A percentile compares a stretch with the other conserved stretches of the same genome.
Evolutionary conservation across 1,284 basidiomycete genomes (phyloP).

Genomic region (Ustilago loliicola): DNA sequence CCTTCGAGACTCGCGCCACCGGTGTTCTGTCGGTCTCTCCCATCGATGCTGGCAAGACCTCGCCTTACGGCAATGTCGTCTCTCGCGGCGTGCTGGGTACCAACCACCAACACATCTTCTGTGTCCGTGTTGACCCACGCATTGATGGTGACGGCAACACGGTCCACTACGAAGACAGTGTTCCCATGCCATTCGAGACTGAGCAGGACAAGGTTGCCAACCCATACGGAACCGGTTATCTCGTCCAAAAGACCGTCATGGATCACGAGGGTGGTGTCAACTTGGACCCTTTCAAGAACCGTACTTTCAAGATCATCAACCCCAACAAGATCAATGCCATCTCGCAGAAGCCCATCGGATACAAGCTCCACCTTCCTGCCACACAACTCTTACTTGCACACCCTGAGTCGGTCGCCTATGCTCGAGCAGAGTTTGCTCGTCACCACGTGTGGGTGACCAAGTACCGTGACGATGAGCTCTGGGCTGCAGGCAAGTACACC

Average conservation of each 20-base stretch:
- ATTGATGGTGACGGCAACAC: conserved; percentile 88
- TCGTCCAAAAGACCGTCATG: conserved; percentile 64
- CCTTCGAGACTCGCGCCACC: conserved; percentile 84
- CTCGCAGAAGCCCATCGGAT: conserved; percentile 79
- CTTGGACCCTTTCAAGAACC: conserved; percentile 31
- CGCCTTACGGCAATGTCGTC: conserved; percentile 79
- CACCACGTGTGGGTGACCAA: conserved; percentile 79
- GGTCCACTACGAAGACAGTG: conserved; percentile 72
- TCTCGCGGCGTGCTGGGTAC: conserved; percentile 90
- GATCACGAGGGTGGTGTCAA: conserved; percentile 61
- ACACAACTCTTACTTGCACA: conserved; percentile 79
- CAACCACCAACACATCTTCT: conserved; percentile 88
- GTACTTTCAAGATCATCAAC: conserved; percentile 71
- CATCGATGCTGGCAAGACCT: conserved; percentile 71
- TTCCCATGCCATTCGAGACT: conserved; percentile 69
- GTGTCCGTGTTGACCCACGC: conserved; percentile 88
- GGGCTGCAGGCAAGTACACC: conserved; percentile 87
- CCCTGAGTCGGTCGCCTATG: conserved; percentile 80
- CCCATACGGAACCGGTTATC: conserved; percentile 70
- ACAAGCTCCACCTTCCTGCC: conserved; percentile 77
- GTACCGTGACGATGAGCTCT: conserved; percentile 81
- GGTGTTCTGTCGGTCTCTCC: conserved; percentile 76
- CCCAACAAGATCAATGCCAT: conserved; percentile 70
- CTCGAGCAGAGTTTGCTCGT: conserved; percentile 81
- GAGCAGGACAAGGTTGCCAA: conserved; percentile 70